phyloP scores from a whole-genome alignment of 176 grass and related monocot species.

The Phoenix dactylifera region DNA sequence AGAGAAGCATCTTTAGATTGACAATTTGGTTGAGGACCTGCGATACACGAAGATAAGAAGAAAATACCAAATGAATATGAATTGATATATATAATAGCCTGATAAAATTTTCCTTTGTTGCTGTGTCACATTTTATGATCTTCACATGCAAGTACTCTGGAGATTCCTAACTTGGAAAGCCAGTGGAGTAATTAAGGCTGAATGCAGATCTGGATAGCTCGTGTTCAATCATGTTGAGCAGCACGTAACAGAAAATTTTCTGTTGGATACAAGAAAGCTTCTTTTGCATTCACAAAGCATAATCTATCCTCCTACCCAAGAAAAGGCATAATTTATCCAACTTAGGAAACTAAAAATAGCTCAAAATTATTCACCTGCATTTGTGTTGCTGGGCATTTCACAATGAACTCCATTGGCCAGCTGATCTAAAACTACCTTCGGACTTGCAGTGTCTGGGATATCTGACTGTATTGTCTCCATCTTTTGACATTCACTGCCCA shows the following conservation, averaged over 20 bases:
- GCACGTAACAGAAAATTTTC: too few species aligned
- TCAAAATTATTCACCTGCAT: neutral
- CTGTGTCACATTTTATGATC: neutral
- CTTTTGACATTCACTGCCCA: constrained; percentile 30
- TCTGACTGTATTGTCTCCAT: constrained; percentile 32
- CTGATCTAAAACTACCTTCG: constrained; percentile 35
- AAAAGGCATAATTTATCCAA: neutral
- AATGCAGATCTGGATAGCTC: too few species aligned
- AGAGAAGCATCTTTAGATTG: constrained; percentile 36
- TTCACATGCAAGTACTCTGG: too few species aligned
- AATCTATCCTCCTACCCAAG: too few species aligned
- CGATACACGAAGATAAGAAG: neutral
- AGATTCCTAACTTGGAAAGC: too few species aligned
- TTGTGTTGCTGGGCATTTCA: constrained; percentile 14
- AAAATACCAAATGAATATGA: neutral
- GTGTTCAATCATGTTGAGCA: too few species aligned
- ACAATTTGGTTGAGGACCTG: constrained; percentile 5
- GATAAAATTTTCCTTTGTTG: neutral
- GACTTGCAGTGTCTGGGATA: constrained; percentile 20
- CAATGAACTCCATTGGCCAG: constrained; percentile 24
- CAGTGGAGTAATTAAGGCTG: too few species aligned
- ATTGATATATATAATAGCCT: neutral
- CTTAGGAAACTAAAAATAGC: neutral
- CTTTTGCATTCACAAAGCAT: too few species aligned
- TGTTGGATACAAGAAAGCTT: too few species aligned